Conservation (phyloP, 2,329 filamentous ascomycete species). For the Onygenales sp. region DNA sequence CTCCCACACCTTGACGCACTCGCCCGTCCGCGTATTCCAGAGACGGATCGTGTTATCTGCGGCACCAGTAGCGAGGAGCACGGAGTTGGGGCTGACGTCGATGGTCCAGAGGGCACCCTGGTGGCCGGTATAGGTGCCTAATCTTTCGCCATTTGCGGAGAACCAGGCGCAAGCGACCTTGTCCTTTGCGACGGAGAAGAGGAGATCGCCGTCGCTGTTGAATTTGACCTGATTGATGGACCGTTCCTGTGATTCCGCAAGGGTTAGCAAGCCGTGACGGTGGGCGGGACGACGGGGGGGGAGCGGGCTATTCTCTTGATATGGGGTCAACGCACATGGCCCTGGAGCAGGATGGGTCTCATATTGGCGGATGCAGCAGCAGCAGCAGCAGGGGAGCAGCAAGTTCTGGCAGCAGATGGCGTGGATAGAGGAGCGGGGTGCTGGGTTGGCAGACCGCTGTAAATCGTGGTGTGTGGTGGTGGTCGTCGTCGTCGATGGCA, state of each 20-base stretch:
- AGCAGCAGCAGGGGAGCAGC: not conserved
- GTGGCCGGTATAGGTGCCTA: conserved; percentile 94
- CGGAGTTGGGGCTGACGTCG: conserved; percentile 86
- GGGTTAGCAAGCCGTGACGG: conserved; percentile 13
- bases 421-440: not conserved
- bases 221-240: conserved; percentile 94
- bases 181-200: conserved; percentile 94
- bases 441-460: not conserved
- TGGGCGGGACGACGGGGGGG: not conserved
- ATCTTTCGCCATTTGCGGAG: conserved; percentile 92
- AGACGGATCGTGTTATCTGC: conserved; percentile 97
- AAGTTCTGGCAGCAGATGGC: not conserved
- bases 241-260: conserved; percentile 53
- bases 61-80: conserved; percentile 85
- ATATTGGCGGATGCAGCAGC: conserved; percentile 47
- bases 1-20: conserved; percentile 93
- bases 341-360: conserved; percentile 92
- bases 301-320: not conserved
- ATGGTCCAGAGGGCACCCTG: conserved; percentile 98
- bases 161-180: conserved; percentile 96
- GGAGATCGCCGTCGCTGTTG: conserved; percentile 89
- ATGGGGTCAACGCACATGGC: conserved; percentile 55
- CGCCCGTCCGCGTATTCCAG: conserved; percentile 91
- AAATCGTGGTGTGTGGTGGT: conserved; percentile 1
- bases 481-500: not conserved